Base-by-base conservation (phyloP, 768 basidiomycete genomes). In the Lentinula edodes region DNA sequence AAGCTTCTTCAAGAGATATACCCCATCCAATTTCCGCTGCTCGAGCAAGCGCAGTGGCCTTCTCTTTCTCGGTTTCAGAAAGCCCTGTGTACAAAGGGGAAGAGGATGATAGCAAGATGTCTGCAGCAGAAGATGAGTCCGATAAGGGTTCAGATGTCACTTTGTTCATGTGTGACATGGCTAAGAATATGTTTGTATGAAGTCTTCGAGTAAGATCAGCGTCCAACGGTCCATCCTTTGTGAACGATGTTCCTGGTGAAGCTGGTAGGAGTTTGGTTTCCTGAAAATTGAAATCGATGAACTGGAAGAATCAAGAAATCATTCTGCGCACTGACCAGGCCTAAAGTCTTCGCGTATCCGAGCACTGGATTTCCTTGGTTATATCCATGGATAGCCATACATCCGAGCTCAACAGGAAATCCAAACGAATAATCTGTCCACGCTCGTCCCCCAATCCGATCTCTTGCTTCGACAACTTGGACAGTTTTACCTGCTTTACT, bases 321-420 rank as follows among this genome's bases (percentile, higher is more conserved):
- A 28, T 5, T 8, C 36, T 35, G 15, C 34, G 34, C 35, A 12
- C 38, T 38, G 9, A 45, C 53, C 45, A 55, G 13, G 16, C 60
- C 51, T 16, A 61, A 34, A 39, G 34, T 32, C 2, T 54, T 54
- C 23, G 60, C 60, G 51, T 60, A 60, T 10, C 48, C 48, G n/a
- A 48, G 41, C 8, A 54, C 60, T 23, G 60, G 60, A 45, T 61
- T 61, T 16, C 60, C 60, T 46, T 55, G 28, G 6, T 39, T 50
- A 54, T 61, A 61, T 34, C 60, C 60, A 61, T 61, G 60, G 34
- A 61, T 61, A 10, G 60, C 60, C 60, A 61, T 61, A 20, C 60
- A 61, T 23, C 60, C 60, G 1, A 61, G 41, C 38, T 61, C 60
- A 6, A 61, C 60, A 12, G 60, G 60, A 28, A 61, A 55, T 5